Percentiles rank a stretch among this genome's conserved stretches.
These are phyloP conservation scores for Hymenoscyphus fraxineus DNA, from an alignment of 2,329 filamentous ascomycete genomes.

Conservation along the genomic window DNA sequence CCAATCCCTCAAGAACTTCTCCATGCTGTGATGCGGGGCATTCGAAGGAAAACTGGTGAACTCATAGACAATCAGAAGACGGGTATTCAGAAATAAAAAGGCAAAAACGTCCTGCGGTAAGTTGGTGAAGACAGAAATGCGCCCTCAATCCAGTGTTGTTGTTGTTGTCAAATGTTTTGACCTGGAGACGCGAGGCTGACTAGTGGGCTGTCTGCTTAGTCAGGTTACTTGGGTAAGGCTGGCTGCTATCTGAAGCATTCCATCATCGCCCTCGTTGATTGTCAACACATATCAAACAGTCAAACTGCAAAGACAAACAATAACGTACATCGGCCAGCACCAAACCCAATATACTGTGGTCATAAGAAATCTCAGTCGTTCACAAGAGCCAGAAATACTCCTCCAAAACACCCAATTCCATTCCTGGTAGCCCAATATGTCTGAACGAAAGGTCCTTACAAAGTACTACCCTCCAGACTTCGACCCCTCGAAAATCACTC, in stretches of 20 bases:
- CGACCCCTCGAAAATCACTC: slow-evolving; percentile 76
- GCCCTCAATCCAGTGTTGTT: neutral
- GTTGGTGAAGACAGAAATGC: neutral
- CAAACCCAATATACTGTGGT: neutral
- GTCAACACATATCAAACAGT: neutral
- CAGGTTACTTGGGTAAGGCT: neutral
- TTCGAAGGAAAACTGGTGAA: slow-evolving; percentile 5
- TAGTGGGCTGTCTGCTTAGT: neutral
- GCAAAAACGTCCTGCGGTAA: neutral
- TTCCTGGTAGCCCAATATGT: slow-evolving; percentile 52
- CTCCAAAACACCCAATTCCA: neutral
- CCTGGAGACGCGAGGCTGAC: slow-evolving; percentile 22
- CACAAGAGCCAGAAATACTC: neutral
- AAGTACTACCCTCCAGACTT: slow-evolving; percentile 74
- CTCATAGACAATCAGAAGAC: slow-evolving; percentile 10
- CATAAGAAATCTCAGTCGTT: neutral
- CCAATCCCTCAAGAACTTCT: slow-evolving; percentile 91
- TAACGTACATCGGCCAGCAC: neutral
- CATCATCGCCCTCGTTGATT: neutral
- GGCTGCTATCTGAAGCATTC: too few species aligned
- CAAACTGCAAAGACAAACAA: neutral
- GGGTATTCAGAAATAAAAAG: slow-evolving; percentile 2
- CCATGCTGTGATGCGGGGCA: slow-evolving; percentile 54
- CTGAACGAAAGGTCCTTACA: slow-evolving; percentile 76
- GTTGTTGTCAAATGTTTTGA: slow-evolving; percentile 13